Evolutionary conservation across 345 rosid species (phyloP), one percentile per base, ranked within the genome.

Genomic region (Hibiscus trionum): DNA sequence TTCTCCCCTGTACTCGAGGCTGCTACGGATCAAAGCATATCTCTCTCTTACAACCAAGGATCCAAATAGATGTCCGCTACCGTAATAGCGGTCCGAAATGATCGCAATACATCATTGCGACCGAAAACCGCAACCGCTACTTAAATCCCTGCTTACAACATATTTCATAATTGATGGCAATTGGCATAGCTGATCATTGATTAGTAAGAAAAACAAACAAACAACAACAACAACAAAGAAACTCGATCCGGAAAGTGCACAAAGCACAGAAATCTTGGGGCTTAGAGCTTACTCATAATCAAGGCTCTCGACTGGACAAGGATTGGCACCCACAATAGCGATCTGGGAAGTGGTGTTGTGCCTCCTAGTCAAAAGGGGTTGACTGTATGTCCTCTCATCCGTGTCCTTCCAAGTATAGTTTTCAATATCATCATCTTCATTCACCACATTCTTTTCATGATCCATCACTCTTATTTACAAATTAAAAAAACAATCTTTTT

Each of bases 241-340:
- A 39, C 10, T 39, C 44, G 44, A 39, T 39, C 44, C 8, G 44
- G 44, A 11, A 39, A 39, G 44, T 39, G 44, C 44, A 39, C 1
- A 44, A 44, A 9, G 47, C 47, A 10, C 11, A 10, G 47, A 44
- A 16, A 52, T 6, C 57, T 52, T 1, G 6, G 57, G 21, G 7
- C 8, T 21, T 5, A 27, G 62, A 26, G 9, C 73, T 67, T 77
- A 85, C 86, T 85, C 86, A n/a, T 85, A 81, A 75, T 85, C 86
- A 24, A 85, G 86, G 73, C 86, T 82, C 81, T 85, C 84, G 19
- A 85, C 78, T 60, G 83, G 70, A 57, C 83, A 82, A 33, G 75
- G 69, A 26, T 83, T 85, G 79, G 85, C 71, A 39, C 86, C 88
- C 17, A 85, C 77, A 14, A 83, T 76, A 24, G 88, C 86, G 63